Conservation (phyloP, 352 stramenopile species). For the Globisporangium polare region DNA sequence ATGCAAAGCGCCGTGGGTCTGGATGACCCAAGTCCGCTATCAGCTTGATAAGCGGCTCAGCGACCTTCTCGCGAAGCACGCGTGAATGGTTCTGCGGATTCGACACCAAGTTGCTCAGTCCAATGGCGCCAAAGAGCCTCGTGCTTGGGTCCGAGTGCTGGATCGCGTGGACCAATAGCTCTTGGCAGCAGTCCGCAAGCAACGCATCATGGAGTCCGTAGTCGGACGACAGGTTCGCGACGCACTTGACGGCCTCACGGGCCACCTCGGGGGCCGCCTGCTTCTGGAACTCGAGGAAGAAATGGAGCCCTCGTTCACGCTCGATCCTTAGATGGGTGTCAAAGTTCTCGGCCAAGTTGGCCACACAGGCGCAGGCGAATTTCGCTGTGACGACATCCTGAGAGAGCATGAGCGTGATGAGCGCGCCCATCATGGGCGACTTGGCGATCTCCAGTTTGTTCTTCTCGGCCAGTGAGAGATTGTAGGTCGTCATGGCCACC, state of each 20-base stretch:
- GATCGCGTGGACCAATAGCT: constrained; percentile 78
- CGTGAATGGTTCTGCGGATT: constrained; percentile 80
- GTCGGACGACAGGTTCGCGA: constrained; percentile 73
- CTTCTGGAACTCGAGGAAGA: constrained; percentile 71
- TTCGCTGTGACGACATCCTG: constrained; percentile 61
- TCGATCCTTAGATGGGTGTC: constrained; percentile 87
- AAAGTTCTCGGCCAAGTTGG: constrained; percentile 92
- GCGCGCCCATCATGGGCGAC: constrained; percentile 68
- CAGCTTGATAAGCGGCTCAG: constrained; percentile 53
- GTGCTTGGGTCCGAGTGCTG: constrained; percentile 58
- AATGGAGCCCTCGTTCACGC: constrained; percentile 60
- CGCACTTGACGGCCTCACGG: constrained; percentile 68
- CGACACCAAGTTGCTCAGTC: constrained; percentile 88
- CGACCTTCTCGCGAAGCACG: constrained; percentile 59
- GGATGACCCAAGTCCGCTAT: constrained; percentile 30
- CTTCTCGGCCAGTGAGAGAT: constrained; percentile 91
- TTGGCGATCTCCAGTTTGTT: constrained; percentile 93
- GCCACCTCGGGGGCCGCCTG: constrained; percentile 29
- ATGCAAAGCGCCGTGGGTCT: constrained; percentile 73
- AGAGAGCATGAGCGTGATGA: constrained; percentile 87
- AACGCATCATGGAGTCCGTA: constrained; percentile 87
- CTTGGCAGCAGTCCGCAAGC: constrained; percentile 68
- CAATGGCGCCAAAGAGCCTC: constrained; percentile 85
- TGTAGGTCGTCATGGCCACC: constrained; percentile 87
- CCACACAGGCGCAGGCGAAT: constrained; percentile 81